phyloP scores from a whole-genome alignment of 352 stramenopile species.

The Globisporangium paroecandrum region DNA sequence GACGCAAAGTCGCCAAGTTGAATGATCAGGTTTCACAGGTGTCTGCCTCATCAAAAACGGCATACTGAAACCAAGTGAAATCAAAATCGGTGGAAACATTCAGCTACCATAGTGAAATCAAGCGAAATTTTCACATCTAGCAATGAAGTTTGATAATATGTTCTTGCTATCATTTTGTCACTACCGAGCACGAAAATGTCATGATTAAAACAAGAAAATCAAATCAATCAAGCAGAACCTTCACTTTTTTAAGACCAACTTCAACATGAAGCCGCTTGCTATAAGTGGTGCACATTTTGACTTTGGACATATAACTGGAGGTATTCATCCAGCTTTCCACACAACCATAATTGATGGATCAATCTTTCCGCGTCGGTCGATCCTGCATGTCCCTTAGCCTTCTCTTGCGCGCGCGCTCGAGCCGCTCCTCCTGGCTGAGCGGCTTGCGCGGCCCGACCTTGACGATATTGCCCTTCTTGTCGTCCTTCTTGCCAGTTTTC shows the following conservation, averaged over 20 bases:
- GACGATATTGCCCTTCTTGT: slow-evolving; percentile 52
- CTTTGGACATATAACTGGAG: too few relatives aligned
- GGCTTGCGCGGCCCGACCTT: slow-evolving; percentile 52
- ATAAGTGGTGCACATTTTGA: too few relatives aligned
- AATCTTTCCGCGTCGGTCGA: slow-evolving; percentile 55
- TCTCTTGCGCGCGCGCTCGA: slow-evolving; percentile 54
- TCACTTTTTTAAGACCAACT: too few relatives aligned
- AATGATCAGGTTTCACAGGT: background rate
- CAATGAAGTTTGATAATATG: too few relatives aligned
- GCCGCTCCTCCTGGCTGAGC: slow-evolving; percentile 62
- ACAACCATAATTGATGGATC: background rate
- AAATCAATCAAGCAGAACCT: too few relatives aligned
- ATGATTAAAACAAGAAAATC: too few relatives aligned
- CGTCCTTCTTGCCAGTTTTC: slow-evolving; percentile 17
- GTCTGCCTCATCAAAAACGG: background rate
- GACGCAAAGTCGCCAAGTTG: background rate
- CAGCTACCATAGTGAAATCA: background rate
- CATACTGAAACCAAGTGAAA: background rate
- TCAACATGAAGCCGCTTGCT: too few relatives aligned
- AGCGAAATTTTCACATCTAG: background rate
- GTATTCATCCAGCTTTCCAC: background rate
- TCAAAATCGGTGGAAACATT: background rate
- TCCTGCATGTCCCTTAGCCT: slow-evolving; percentile 69
- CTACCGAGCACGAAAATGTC: too few relatives aligned
- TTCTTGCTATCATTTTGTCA: too few relatives aligned